Conservation (phyloP, 192 early-diverging fungal genomes). For the Geranomyces variabilis region DNA sequence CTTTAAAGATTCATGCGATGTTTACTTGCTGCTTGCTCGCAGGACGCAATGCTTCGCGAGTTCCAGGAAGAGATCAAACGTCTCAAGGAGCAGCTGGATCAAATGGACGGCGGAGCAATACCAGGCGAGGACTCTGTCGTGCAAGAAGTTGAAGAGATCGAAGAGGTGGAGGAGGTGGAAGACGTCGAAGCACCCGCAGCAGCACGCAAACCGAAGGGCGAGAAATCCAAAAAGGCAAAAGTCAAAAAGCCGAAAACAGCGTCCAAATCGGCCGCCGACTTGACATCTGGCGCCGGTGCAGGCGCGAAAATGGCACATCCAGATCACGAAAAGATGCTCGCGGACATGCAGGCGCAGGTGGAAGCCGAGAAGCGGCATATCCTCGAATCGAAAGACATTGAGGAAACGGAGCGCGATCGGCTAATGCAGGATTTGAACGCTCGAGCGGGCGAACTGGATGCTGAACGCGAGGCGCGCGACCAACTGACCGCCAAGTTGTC, state of each 20-base stretch:
- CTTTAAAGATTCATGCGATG: background rate
- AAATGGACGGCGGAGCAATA: constrained; percentile 34
- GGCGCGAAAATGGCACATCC: constrained; percentile 35
- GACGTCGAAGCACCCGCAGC: constrained; percentile 20
- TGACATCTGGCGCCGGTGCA: background rate
- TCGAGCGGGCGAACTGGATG: constrained; percentile 54
- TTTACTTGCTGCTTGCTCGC: background rate
- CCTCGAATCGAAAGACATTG: constrained; percentile 61
- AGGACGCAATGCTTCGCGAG: constrained; percentile 66
- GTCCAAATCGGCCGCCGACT: background rate
- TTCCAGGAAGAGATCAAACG: constrained; percentile 66
- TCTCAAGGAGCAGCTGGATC: constrained; percentile 53
- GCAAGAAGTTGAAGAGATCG: constrained; percentile 55
- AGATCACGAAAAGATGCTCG: constrained; percentile 56
- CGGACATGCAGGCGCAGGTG: constrained; percentile 55
- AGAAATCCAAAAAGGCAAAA: constrained; percentile 2
- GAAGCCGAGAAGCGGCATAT: constrained; percentile 57
- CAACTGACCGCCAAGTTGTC: constrained; percentile 48
- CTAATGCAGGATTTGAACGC: constrained; percentile 56
- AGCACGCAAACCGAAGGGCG: constrained; percentile 25
- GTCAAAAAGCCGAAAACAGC: constrained; percentile 11
- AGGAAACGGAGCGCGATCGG: constrained; percentile 57
- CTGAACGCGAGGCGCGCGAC: constrained; percentile 52
- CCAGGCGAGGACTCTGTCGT: constrained; percentile 44
- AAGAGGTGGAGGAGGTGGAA: constrained; percentile 46